Evolutionary conservation across 257 asterid genomes (phyloP).

Genomic region (Solanum bulbocastanum): DNA sequence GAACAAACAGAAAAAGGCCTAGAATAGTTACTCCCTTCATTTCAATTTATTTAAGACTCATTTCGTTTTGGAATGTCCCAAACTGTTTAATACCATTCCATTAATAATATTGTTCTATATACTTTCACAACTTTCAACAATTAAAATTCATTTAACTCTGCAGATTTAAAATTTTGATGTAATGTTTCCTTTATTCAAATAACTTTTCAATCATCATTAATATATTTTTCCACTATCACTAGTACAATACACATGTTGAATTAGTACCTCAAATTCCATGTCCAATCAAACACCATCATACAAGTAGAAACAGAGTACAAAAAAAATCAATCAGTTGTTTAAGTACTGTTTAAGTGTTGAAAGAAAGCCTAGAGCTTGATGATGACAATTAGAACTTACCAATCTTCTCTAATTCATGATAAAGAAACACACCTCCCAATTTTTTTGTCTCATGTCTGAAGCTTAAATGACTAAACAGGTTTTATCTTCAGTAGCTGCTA

Average conservation of each 20-base stretch:
- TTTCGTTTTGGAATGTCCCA: neutral
- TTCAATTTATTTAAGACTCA: neutral
- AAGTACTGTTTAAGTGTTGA: neutral
- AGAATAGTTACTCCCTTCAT: neutral
- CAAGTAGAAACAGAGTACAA: neutral
- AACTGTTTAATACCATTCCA: no score
- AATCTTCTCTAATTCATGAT: neutral
- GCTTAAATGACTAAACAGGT: neutral
- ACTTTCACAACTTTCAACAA: neutral
- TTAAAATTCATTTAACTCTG: neutral
- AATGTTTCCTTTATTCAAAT: neutral
- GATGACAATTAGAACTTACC: neutral
- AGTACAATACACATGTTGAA: neutral
- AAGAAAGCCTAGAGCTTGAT: neutral
- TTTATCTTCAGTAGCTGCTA: neutral
- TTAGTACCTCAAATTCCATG: neutral
- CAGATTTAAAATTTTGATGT: neutral
- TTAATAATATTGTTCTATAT: neutral
- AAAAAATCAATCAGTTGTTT: neutral
- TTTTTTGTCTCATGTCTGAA: neutral
- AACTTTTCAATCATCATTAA: neutral
- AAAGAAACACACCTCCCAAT: neutral
- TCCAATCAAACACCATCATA: neutral
- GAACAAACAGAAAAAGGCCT: neutral
- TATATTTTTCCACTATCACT: neutral